Evolutionary conservation across 139 green algal genomes (phyloP).

Genomic region (Pseudopediastrum boryanum): DNA sequence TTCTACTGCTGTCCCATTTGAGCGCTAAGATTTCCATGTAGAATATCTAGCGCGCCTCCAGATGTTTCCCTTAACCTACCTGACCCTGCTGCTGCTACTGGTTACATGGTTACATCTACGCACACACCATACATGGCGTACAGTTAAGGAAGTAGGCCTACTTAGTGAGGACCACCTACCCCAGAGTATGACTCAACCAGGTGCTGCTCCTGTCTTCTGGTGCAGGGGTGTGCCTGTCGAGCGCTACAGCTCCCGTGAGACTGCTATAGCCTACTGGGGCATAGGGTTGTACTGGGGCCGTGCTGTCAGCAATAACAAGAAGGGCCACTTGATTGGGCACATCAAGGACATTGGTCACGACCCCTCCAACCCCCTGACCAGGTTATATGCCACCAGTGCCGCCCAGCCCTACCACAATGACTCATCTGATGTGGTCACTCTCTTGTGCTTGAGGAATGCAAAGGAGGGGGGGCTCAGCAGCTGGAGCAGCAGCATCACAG

Average conservation of each 20-base stretch:
- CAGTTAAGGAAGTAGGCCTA: no score
- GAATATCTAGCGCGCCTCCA: no score
- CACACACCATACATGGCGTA: no score
- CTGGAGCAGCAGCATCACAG: conserved; percentile 42
- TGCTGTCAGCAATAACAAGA: conserved; percentile 41
- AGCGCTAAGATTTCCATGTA: no score
- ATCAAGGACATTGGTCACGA: conserved; percentile 63
- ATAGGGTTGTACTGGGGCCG: conserved; percentile 36
- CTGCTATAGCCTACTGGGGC: conserved; percentile 17
- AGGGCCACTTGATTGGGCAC: conserved; percentile 47
- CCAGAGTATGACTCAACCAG: no score
- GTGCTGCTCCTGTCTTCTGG: no score
- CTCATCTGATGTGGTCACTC: conserved; percentile 34
- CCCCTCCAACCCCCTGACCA: conserved; percentile 47
- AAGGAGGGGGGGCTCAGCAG: conserved; percentile 43
- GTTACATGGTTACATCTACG: no score
- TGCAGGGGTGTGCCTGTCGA: no score
- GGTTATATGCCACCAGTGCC: conserved; percentile 67
- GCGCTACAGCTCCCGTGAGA: conserved; percentile 26
- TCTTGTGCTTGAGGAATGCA: conserved; percentile 56
- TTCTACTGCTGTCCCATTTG: no score
- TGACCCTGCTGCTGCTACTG: no score
- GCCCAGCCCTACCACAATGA: conserved; percentile 75
- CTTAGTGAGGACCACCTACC: no score
- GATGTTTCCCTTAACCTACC: no score